Percentiles rank a stretch among this genome's conserved stretches.
Evolutionary conservation across 495 filamentous ascomycete genomes (phyloP).

Genomic region (Penicillium goetzii): DNA sequence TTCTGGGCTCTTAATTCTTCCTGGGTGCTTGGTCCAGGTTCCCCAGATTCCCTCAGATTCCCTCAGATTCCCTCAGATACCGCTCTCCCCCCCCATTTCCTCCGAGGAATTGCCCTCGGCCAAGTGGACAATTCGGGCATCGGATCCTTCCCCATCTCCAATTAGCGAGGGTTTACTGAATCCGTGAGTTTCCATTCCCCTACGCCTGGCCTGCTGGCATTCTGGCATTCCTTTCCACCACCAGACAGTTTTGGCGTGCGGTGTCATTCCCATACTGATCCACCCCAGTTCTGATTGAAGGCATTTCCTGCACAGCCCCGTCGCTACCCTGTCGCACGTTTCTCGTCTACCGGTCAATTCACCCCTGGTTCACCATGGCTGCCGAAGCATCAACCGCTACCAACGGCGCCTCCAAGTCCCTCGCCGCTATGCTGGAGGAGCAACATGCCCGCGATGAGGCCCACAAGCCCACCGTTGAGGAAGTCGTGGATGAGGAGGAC

Average conservation of each 20-base stretch:
- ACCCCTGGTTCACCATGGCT: slow-evolving; percentile 45
- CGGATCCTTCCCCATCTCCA: slow-evolving; percentile 9
- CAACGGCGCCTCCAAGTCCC: slow-evolving; percentile 48
- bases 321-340: slow-evolving; percentile 8
- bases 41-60: slow-evolving; percentile 11
- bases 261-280: slow-evolving; percentile 25
- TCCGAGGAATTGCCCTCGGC: slow-evolving; percentile 18
- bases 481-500: slow-evolving; percentile 80
- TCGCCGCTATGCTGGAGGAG: slow-evolving; percentile 77
- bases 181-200: neutral
- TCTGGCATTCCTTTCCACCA: neutral
- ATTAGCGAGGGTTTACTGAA: slow-evolving; percentile 14
- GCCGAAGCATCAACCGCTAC: slow-evolving; percentile 45
- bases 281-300: slow-evolving; percentile 25
- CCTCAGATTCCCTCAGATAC: slow-evolving; percentile 10
- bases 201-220: too few relatives aligned
- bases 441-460: slow-evolving; percentile 69
- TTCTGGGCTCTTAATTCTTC: slow-evolving; percentile 25
- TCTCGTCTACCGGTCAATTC: slow-evolving; percentile 12
- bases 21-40: slow-evolving; percentile 19
- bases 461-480: slow-evolving; percentile 76
- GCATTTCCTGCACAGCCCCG: slow-evolving; percentile 16
- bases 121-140: slow-evolving; percentile 14
- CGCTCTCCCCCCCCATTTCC: slow-evolving; percentile 6
- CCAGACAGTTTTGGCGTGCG: neutral